These are phyloP conservation scores for Podaxis sp. DNA, from an alignment of 768 basidiomycete species.

Conservation along the genomic window DNA sequence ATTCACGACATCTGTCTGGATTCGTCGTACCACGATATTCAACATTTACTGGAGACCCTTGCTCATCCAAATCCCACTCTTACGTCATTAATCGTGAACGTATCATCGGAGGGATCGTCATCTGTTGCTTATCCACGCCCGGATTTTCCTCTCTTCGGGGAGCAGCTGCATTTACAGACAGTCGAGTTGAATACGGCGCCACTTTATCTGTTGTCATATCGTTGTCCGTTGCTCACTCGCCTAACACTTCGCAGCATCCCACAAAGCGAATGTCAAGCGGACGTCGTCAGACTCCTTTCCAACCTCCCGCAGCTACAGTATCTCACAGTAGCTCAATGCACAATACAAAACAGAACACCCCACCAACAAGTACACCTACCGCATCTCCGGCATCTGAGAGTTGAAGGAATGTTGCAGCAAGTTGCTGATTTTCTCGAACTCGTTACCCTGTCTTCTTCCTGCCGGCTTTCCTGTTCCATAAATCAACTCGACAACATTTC, in stretches of 20 bases:
- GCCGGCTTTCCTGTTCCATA: constrained; percentile 9
- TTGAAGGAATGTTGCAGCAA: constrained; percentile 8
- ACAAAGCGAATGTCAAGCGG: constrained; percentile 33
- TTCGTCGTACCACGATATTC: constrained; percentile 34
- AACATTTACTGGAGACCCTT: constrained; percentile 33
- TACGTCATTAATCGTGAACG: constrained; percentile 33
- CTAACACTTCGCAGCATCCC: constrained; percentile 38
- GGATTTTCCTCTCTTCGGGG: constrained; percentile 28
- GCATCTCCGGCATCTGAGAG: background rate
- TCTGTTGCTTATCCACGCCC: constrained; percentile 20
- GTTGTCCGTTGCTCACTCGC: constrained; percentile 34
- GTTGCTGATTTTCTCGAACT: constrained; percentile 7
- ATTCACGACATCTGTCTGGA: constrained; percentile 35
- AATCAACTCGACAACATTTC: background rate
- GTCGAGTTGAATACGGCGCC: constrained; percentile 37
- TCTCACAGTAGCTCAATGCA: constrained; percentile 27
- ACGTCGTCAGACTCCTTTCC: constrained; percentile 32
- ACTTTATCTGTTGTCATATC: constrained; percentile 35
- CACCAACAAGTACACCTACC: constrained; percentile 19
- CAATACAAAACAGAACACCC: constrained; percentile 32
- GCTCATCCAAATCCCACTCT: constrained; percentile 35
- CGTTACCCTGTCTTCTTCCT: constrained; percentile 2
- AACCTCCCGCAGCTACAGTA: constrained; percentile 32
- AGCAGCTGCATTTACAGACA: constrained; percentile 30
- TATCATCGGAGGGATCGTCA: constrained; percentile 8